These are phyloP conservation scores for Zancudomyces culisetae DNA, from an alignment of 371 early-diverging fungal species.

Conservation along the genomic window DNA sequence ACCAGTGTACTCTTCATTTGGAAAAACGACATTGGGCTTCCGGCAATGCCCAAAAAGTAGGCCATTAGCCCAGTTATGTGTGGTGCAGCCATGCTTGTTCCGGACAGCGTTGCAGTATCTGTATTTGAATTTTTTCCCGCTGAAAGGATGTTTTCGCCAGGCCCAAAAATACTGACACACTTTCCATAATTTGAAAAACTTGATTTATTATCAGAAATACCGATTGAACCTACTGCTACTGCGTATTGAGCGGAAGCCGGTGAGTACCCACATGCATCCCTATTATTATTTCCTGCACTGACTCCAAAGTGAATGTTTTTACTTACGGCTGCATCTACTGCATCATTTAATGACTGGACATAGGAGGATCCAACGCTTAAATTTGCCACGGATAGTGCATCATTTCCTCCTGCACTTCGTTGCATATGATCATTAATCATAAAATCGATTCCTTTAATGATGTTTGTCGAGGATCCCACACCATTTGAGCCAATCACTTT, in stretches of 20 bases:
- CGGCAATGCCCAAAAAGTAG: conserved; percentile 48
- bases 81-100: conserved; percentile 98
- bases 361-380: conserved; percentile 88
- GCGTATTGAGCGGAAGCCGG: conserved; percentile 83
- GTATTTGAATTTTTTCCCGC: conserved; percentile 60
- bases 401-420: conserved; percentile 27
- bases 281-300: conserved; percentile 95
- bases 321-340: conserved; percentile 63
- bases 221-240: conserved; percentile 91
- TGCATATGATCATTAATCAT: conserved; percentile 31
- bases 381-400: conserved; percentile 75
- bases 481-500: conserved; percentile 82
- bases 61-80: conserved; percentile 95
- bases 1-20: conserved; percentile 38
- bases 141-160: conserved; percentile 81
- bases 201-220: conserved; percentile 61
- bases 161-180: conserved; percentile 91
- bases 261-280: conserved; percentile 87
- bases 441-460: conserved; percentile 57
- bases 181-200: conserved; percentile 81
- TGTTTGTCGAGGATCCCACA: conserved; percentile 59
- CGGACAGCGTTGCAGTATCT: conserved; percentile 79
- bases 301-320: conserved; percentile 82
- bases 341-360: conserved; percentile 60
- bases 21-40: conserved; percentile 43